Evolutionary conservation across 768 basidiomycete species (phyloP).

Genomic region (Tephrocybe sp.): DNA sequence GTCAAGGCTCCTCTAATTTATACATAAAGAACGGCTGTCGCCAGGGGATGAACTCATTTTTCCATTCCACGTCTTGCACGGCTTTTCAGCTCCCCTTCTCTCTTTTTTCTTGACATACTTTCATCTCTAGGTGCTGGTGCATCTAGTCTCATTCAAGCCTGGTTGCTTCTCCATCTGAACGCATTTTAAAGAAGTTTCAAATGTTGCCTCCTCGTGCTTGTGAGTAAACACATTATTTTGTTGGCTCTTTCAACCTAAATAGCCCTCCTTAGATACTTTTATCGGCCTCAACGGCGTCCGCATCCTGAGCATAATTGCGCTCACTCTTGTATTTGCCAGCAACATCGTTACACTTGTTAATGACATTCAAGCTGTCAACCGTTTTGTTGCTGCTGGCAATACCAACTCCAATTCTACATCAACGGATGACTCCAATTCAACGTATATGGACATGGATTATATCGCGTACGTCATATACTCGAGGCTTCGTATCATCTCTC

Average conservation of each 20-base stretch:
- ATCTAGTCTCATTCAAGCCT: slow-evolving; percentile 16
- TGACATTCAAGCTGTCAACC: slow-evolving; percentile 76
- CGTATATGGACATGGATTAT: slow-evolving; percentile 66
- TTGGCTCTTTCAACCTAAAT: not conserved
- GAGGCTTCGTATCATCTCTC: slow-evolving; percentile 1
- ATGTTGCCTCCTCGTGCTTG: slow-evolving; percentile 26
- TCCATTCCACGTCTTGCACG: not conserved
- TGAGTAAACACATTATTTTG: slow-evolving; percentile 10
- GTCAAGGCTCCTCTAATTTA: too few relatives aligned
- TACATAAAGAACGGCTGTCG: too few relatives aligned
- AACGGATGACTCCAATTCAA: slow-evolving; percentile 4
- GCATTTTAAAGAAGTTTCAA: too few relatives aligned
- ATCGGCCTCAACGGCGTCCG: slow-evolving; percentile 81
- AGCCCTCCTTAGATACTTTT: slow-evolving; percentile 49
- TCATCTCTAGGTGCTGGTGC: slow-evolving; percentile 22
- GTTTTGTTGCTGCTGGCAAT: slow-evolving; percentile 45
- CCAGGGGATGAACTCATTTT: too few relatives aligned
- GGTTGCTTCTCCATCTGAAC: slow-evolving; percentile 12
- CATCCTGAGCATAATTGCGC: slow-evolving; percentile 72
- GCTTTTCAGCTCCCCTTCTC: slow-evolving; percentile 4
- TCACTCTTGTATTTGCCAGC: slow-evolving; percentile 79
- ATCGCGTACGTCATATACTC: slow-evolving; percentile 53
- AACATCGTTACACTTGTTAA: slow-evolving; percentile 73
- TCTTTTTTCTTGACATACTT: slow-evolving; percentile 18
- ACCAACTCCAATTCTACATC: slow-evolving; percentile 26